Base-by-base conservation (phyloP, 2,329 filamentous ascomycete species). In the Pseudonectria buxi region DNA sequence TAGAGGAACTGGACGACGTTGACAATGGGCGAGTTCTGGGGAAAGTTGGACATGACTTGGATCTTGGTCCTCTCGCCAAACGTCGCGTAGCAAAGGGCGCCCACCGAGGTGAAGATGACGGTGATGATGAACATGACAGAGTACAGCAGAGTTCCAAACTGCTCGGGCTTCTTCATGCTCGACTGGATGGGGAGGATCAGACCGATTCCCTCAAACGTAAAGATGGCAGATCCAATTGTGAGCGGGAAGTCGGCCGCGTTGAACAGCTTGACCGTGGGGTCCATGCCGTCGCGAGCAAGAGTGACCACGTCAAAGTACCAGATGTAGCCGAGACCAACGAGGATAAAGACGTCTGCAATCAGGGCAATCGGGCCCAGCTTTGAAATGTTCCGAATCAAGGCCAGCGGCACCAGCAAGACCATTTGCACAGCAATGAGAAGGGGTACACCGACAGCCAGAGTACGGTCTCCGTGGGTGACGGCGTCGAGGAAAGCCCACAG, bases 191-290 rank as follows among this genome's bases (percentile, higher is more conserved):
- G 83, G 7, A 87, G 65, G 44, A 87, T 85, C 15, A 87, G 73
- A 1, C 83, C 83, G 30, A 87, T 86, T 31, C 83, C 83, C 55
- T 87, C 83, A 47, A 86, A 87, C 1, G 83, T 86, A 61, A 86
- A 87, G 52, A 87, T 86, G 26, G 81, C 77, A 2, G 80, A 76
- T 34, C 83, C 83, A 31, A 87, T 72, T 16, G 81, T 86, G 35
- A 86, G 64, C 1, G 83, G 81, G 54, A 81, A 86, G 37, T 74
- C 68, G 16, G 68, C 63, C 0, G 82, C 76, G 57, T 86, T 86
- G 69, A 86, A 86, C 11, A 83, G 64, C 33, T 68, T 64, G n/a
- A 86, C 78, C 0, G 71, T 74, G 1, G 70, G 63, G 42, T 77
- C 69, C 35, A 81, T 65, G 35, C 81, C 81, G 14, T 69, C 56